Percentiles rank a stretch among this genome's conserved stretches.
phyloP scores from a whole-genome alignment of 768 basidiomycete genomes.

The Kwoniella sp. region DNA sequence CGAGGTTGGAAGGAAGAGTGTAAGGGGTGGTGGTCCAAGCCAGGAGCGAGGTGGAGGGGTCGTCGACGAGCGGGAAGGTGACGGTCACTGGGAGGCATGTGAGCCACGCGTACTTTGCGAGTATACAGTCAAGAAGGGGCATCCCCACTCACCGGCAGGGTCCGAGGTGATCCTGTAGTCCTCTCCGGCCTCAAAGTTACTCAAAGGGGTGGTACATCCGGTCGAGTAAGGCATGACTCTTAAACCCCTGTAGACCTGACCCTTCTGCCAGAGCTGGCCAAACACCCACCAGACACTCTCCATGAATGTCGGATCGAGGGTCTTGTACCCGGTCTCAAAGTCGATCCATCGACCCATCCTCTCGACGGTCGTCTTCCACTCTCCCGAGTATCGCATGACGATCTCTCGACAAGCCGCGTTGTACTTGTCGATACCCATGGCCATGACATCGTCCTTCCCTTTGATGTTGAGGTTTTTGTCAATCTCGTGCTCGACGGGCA shows the following conservation, averaged over 20 bases:
- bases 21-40: slow-evolving; percentile 99
- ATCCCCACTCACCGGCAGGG: slow-evolving; percentile 65
- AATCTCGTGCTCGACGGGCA: slow-evolving; percentile 98
- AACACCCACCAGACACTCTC: slow-evolving; percentile 99
- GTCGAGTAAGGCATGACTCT: slow-evolving; percentile 98
- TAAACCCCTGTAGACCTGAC: slow-evolving; percentile 84
- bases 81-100: slow-evolving; percentile 66
- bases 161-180: slow-evolving; percentile 90
- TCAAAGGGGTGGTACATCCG: slow-evolving; percentile 89
- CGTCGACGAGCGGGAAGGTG: slow-evolving; percentile 86
- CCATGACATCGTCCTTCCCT: slow-evolving; percentile 85
- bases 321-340: slow-evolving; percentile 99
- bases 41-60: slow-evolving; percentile 79
- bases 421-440: slow-evolving; percentile 94
- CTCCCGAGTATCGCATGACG: slow-evolving; percentile 91
- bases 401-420: slow-evolving; percentile 94
- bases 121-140: not conserved
- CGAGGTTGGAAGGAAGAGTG: slow-evolving; percentile 94
- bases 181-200: slow-evolving; percentile 93
- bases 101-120: not conserved
- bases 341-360: slow-evolving; percentile 99
- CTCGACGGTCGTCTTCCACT: slow-evolving; percentile 93
- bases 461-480: slow-evolving; percentile 93
- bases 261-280: slow-evolving; percentile 84
- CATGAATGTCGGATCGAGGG: slow-evolving; percentile 88